These are phyloP conservation scores for Chaetomium strumarium DNA, from an alignment of 2,329 filamentous ascomycete genomes.

Conservation along the genomic window DNA sequence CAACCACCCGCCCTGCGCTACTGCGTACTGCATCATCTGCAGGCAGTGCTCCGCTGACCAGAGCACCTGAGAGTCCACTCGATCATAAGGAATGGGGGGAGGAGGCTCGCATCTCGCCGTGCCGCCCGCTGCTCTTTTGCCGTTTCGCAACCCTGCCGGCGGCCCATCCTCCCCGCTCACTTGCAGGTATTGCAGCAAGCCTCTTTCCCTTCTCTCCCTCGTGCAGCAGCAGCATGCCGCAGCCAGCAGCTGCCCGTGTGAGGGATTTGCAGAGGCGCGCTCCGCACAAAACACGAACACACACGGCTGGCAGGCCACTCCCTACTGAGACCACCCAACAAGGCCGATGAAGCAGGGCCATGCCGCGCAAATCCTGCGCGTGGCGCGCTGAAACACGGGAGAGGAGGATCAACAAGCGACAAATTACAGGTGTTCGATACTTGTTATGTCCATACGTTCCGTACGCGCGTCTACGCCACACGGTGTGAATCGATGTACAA, in stretches of 20 bases:
- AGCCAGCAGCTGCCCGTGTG: slow-evolving; percentile 1
- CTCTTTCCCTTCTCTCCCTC: slow-evolving; percentile 17
- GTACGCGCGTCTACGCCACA: no score
- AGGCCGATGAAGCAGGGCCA: slow-evolving; percentile 1
- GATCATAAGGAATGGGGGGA: slow-evolving; percentile 1
- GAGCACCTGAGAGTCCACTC: neutral
- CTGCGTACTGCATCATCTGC: neutral
- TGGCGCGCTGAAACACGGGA: neutral
- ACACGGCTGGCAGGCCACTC: neutral
- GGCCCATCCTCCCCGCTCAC: neutral
- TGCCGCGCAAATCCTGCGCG: slow-evolving; percentile 10
- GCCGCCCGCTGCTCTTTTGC: slow-evolving; percentile 4
- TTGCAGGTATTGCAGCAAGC: slow-evolving; percentile 11
- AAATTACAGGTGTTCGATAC: neutral
- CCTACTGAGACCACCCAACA: neutral
- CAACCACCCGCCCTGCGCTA: slow-evolving; percentile 2
- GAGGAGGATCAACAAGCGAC: neutral
- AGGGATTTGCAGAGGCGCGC: slow-evolving; percentile 4
- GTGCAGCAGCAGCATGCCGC: slow-evolving; percentile 13
- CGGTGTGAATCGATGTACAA: neutral
- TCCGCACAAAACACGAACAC: neutral
- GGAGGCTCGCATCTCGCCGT: slow-evolving; percentile 4
- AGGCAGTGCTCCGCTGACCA: neutral
- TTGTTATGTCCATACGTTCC: no score
- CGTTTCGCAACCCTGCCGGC: slow-evolving; percentile 2